These are phyloP conservation scores for Brassica incana DNA, from an alignment of 345 rosid genomes.

Conservation along the genomic window DNA sequence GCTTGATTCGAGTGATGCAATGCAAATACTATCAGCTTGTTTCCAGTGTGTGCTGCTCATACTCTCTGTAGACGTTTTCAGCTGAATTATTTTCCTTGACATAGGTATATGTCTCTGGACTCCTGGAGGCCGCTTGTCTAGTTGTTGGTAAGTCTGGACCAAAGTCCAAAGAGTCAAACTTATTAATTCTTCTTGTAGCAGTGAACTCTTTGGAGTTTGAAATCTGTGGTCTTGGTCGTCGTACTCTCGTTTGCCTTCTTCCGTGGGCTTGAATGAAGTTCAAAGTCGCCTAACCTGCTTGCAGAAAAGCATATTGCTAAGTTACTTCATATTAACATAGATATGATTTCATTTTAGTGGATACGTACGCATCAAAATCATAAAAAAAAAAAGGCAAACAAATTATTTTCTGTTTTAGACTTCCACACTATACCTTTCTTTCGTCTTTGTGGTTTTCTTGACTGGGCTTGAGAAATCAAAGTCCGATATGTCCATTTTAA, in stretches of 20 bases:
- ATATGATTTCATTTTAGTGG: background rate
- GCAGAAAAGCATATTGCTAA: constrained; percentile 30
- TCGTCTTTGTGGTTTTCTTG: constrained; percentile 48
- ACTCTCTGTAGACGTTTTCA: constrained; percentile 22
- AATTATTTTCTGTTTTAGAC: constrained; percentile 35
- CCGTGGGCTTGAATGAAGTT: constrained; percentile 44
- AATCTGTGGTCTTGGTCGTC: constrained; percentile 35
- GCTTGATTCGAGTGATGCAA: constrained; percentile 23
- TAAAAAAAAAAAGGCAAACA: constrained; percentile 56
- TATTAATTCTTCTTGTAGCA: constrained; percentile 29
- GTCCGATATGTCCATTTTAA: no score
- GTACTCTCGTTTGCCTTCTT: constrained; percentile 44
- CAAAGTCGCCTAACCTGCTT: constrained; percentile 53
- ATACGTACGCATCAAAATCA: constrained; percentile 68
- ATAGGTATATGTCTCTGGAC: constrained; percentile 19
- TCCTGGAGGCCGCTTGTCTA: constrained; percentile 17
- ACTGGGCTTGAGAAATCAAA: no score
- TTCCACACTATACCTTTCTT: constrained; percentile 41
- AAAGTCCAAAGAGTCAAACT: constrained; percentile 33
- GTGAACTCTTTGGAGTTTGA: constrained; percentile 24
- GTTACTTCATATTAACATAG: constrained; percentile 9
- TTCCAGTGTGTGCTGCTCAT: constrained; percentile 24
- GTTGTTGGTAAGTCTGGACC: constrained; percentile 18
- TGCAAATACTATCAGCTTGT: constrained; percentile 19
- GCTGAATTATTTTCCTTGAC: constrained; percentile 40